phyloP scores from a whole-genome alignment of 75 land plant genomes.

The Chamaecyparis obtusa region DNA sequence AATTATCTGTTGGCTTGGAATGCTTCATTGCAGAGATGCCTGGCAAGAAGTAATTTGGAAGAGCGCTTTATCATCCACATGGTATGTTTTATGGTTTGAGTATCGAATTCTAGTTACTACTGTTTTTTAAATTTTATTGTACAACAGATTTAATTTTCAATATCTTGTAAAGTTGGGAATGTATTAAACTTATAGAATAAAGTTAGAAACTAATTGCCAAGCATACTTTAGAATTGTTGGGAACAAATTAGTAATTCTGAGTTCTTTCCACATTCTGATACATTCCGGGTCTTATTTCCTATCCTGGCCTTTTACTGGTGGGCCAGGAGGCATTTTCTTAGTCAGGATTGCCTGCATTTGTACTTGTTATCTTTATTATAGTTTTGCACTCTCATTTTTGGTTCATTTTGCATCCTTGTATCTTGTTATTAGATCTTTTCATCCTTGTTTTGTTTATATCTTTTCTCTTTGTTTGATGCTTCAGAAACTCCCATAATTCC shows the following conservation, averaged over 20 bases:
- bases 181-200: neutral
- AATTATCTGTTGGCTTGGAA: neutral
- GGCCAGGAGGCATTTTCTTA: neutral
- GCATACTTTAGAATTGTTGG: neutral
- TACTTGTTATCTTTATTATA: neutral
- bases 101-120: neutral
- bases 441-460: neutral
- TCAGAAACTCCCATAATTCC: neutral
- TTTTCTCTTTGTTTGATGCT: neutral
- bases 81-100: slow-evolving; percentile 33
- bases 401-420: neutral
- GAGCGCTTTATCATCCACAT: slow-evolving; percentile 67
- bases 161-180: neutral
- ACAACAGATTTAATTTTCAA: neutral
- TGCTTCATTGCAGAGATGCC: slow-evolving; percentile 50
- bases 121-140: neutral
- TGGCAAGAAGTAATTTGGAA: slow-evolving; percentile 45
- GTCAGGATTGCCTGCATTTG: neutral
- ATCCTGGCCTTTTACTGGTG: neutral
- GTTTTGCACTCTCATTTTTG: neutral
- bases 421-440: neutral
- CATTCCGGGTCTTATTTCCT: neutral
- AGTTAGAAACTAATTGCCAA: neutral
- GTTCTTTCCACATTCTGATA: neutral
- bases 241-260: neutral